These are phyloP conservation scores for Guadua angustifolia DNA, from an alignment of 176 grass and related monocot species.

Conservation along the genomic window DNA sequence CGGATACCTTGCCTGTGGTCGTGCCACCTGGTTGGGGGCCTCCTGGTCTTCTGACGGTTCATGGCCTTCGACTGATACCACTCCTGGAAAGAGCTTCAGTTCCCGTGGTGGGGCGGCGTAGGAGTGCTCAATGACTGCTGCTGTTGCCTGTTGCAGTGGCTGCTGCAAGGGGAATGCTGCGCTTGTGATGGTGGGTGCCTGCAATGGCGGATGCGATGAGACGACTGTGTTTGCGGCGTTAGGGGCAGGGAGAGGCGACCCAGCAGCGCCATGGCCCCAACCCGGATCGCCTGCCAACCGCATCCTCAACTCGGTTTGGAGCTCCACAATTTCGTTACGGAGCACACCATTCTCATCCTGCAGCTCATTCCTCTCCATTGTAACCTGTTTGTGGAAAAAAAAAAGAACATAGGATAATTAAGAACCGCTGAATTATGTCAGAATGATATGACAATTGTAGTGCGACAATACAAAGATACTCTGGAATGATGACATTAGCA, in stretches of 20 bases:
- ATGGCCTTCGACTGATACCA: background rate
- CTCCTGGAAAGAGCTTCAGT: slow-evolving; percentile 74
- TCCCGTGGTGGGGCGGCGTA: slow-evolving; percentile 51
- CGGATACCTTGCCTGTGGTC: slow-evolving; percentile 62
- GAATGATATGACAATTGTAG: background rate
- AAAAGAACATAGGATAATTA: background rate
- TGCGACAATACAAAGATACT: background rate
- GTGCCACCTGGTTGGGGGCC: slow-evolving; percentile 34
- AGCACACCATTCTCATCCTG: slow-evolving; percentile 67
- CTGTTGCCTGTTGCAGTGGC: slow-evolving; percentile 35
- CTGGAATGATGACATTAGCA: background rate
- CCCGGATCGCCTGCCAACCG: slow-evolving; percentile 17
- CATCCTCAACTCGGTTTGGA: slow-evolving; percentile 51
- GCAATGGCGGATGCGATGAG: slow-evolving; percentile 47
- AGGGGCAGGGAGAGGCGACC: slow-evolving; percentile 1
- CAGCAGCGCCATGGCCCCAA: slow-evolving; percentile 27
- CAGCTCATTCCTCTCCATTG: slow-evolving; percentile 76
- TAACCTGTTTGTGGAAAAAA: slow-evolving; percentile 49
- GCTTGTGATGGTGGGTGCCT: slow-evolving; percentile 36
- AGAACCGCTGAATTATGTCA: background rate
- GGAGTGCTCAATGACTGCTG: background rate
- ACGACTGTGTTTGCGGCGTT: slow-evolving; percentile 3
- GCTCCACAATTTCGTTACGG: slow-evolving; percentile 61
- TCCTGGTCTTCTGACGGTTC: slow-evolving; percentile 39
- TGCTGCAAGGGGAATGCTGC: slow-evolving; percentile 52